A percentile compares a stretch with the other conserved stretches of the same genome.
phyloP scores from a whole-genome alignment of 441 rosid genomes.

The Metrosideros polymorpha region DNA sequence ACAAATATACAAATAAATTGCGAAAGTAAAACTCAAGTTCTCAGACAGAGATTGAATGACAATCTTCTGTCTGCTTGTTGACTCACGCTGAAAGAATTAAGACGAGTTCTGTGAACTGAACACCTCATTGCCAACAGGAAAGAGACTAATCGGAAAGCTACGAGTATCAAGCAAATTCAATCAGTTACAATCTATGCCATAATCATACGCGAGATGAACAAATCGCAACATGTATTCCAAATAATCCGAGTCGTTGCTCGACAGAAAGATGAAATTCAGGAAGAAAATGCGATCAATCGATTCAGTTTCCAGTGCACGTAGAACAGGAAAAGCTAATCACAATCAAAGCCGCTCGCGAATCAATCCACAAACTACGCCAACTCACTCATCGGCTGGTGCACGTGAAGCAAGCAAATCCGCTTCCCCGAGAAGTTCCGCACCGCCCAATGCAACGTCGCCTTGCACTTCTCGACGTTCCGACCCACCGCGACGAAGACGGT shows the following conservation, averaged over 20 bases:
- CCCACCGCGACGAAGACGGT: conserved; percentile 78
- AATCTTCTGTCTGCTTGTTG: not conserved
- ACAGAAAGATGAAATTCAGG: not conserved
- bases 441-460: conserved; percentile 59
- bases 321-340: not conserved
- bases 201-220: not conserved
- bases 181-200: not conserved
- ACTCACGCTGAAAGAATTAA: not conserved
- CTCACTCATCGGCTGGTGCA: conserved; percentile 62
- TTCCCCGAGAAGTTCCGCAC: conserved; percentile 49
- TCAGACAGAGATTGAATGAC: not conserved
- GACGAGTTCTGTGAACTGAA: not conserved
- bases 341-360: not conserved
- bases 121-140: not conserved
- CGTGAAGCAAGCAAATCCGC: conserved; percentile 72
- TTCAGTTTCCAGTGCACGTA: not conserved
- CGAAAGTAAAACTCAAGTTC: not conserved
- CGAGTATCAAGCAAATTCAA: not conserved
- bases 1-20: not conserved
- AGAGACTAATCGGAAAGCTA: not conserved
- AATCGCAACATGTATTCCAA: not conserved
- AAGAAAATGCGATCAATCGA: not conserved
- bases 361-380: conserved; percentile 4
- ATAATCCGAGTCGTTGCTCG: not conserved
- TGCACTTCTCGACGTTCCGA: conserved; percentile 45